phyloP scores from a whole-genome alignment of 1,284 basidiomycete genomes.

The Cystobasidium slooffiae region DNA sequence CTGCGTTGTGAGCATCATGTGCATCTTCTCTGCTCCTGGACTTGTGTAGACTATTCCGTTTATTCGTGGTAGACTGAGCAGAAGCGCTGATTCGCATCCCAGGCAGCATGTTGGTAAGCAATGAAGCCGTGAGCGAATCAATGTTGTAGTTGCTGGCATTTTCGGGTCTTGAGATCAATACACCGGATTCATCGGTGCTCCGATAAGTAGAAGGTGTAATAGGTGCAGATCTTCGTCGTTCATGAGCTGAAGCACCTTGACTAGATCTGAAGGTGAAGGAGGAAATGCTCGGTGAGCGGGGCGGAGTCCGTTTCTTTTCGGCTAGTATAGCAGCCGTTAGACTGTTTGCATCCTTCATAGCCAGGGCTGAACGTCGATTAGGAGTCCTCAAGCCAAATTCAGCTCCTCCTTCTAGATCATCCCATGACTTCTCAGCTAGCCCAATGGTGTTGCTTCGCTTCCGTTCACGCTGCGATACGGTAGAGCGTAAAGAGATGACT shows the following conservation, averaged over 20 bases:
- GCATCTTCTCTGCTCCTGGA: not conserved
- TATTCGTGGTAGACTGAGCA: constrained; percentile 4
- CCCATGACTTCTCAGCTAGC: not conserved
- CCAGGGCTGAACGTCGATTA: constrained; percentile 22
- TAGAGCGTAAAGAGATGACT: not conserved
- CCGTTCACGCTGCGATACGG: constrained; percentile 13
- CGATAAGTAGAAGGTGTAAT: constrained; percentile 14
- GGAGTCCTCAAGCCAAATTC: constrained; percentile 7
- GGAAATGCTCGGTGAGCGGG: constrained; percentile 26
- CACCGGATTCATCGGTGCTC: constrained; percentile 24
- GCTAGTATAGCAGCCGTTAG: constrained; percentile 33
- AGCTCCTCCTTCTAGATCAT: constrained; percentile 2
- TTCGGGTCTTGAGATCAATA: not conserved
- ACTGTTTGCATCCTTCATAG: constrained; percentile 34
- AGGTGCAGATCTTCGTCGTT: constrained; percentile 31
- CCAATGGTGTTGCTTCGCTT: constrained; percentile 21
- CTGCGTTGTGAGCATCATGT: not conserved
- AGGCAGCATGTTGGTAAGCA: constrained; percentile 31
- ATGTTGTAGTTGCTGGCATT: constrained; percentile 17
- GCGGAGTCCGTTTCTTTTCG: constrained; percentile 30
- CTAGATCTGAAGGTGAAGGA: constrained; percentile 31
- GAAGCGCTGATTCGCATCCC: constrained; percentile 25
- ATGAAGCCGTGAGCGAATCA: constrained; percentile 29
- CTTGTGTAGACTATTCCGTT: constrained; percentile 15
- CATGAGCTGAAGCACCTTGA: constrained; percentile 13